These are phyloP conservation scores for Diaporthe sp. DNA, from an alignment of 2,329 filamentous ascomycete species.

Conservation along the genomic window DNA sequence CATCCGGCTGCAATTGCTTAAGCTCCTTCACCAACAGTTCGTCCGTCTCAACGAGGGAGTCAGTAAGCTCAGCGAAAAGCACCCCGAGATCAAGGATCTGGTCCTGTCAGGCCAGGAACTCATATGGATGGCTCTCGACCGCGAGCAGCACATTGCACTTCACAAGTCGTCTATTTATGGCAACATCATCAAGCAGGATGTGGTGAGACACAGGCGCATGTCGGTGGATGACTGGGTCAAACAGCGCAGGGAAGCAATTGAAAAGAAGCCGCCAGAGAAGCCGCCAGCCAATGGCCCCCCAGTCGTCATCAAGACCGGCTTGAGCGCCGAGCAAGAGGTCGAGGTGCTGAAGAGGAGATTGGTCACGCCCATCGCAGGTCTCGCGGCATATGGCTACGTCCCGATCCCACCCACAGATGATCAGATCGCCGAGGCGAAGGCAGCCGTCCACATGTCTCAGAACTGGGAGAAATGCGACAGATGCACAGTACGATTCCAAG, in stretches of 20 bases:
- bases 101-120: constrained; percentile 73
- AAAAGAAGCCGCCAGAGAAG: constrained; percentile 45
- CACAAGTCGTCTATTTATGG: constrained; percentile 78
- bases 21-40: constrained; percentile 73
- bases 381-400: constrained; percentile 82
- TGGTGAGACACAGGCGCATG: constrained; percentile 83
- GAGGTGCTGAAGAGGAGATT: constrained; percentile 67
- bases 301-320: constrained; percentile 73
- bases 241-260: constrained; percentile 57
- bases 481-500: constrained; percentile 87
- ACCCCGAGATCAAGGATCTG: constrained; percentile 59
- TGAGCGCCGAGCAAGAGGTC: constrained; percentile 76
- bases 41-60: constrained; percentile 74
- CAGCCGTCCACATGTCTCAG: constrained; percentile 72
- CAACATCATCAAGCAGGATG: constrained; percentile 85
- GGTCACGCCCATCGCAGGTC: constrained; percentile 69
- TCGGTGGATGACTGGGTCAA: constrained; percentile 75
- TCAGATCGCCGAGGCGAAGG: constrained; percentile 73
- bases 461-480: constrained; percentile 92
- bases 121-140: constrained; percentile 75
- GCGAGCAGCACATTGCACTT: constrained; percentile 80
- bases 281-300: constrained; percentile 49
- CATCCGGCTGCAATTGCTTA: constrained; percentile 67
- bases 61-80: constrained; percentile 59
- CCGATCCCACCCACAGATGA: constrained; percentile 71